These are phyloP conservation scores for Immersiella caudata DNA, from an alignment of 495 filamentous ascomycete species.

Conservation along the genomic window DNA sequence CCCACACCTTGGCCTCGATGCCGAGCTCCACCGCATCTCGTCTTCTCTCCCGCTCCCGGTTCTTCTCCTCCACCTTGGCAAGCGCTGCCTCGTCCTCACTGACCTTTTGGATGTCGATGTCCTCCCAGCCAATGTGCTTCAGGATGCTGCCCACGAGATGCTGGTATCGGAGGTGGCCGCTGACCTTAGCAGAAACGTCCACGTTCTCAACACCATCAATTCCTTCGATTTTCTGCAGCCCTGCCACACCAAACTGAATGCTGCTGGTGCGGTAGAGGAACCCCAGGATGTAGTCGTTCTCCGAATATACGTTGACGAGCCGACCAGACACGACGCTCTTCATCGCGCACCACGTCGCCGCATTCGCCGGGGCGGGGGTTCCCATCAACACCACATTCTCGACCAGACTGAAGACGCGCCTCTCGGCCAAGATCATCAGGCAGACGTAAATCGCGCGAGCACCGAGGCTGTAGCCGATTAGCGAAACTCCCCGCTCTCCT, in stretches of 20 bases:
- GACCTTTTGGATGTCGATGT: slow-evolving; percentile 52
- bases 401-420: slow-evolving; percentile 80
- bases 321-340: slow-evolving; percentile 58
- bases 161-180: slow-evolving; percentile 58
- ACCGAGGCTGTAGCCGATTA: slow-evolving; percentile 90
- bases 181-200: slow-evolving; percentile 57
- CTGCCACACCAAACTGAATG: slow-evolving; percentile 60
- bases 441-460: slow-evolving; percentile 87
- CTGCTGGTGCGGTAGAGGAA: slow-evolving; percentile 60
- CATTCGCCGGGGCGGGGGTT: slow-evolving; percentile 68
- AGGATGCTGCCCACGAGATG: slow-evolving; percentile 58
- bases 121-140: slow-evolving; percentile 58
- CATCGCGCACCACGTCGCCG: slow-evolving; percentile 55
- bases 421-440: slow-evolving; percentile 71
- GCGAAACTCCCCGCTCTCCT: slow-evolving; percentile 83
- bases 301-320: slow-evolving; percentile 62
- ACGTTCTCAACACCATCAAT: slow-evolving; percentile 61
- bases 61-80: slow-evolving; percentile 29
- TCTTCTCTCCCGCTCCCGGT: slow-evolving; percentile 33
- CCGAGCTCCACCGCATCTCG: slow-evolving; percentile 25
- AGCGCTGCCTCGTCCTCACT: slow-evolving; percentile 43
- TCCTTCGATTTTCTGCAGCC: slow-evolving; percentile 56
- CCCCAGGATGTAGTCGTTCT: slow-evolving; percentile 62
- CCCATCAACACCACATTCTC: slow-evolving; percentile 87
- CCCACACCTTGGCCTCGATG: slow-evolving; percentile 18